phyloP scores from a whole-genome alignment of 2,329 filamentous ascomycete species.

The Penicillium janthinellum region DNA sequence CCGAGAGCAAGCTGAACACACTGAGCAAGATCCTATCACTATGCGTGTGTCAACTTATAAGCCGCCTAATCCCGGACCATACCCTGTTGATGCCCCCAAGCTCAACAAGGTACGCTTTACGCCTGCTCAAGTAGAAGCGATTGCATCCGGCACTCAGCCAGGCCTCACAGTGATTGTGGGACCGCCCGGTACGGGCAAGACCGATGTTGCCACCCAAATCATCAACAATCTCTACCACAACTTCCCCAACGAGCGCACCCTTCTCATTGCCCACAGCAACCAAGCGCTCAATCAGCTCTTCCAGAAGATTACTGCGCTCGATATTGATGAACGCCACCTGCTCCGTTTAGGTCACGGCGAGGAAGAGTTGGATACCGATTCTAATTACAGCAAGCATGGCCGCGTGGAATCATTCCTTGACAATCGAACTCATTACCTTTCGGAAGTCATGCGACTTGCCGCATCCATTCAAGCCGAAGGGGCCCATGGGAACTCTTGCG shows the following conservation, averaged over 20 bases:
- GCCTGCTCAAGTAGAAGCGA: constrained; percentile 85
- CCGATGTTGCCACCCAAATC: constrained; percentile 97
- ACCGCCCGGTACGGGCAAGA: constrained; percentile 95
- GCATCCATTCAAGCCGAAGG: constrained; percentile 83
- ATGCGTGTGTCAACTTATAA: constrained; percentile 88
- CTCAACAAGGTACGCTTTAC: constrained; percentile 86
- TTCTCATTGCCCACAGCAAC: constrained; percentile 95
- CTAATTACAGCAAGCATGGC: constrained; percentile 89
- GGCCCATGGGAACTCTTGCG: constrained; percentile 92
- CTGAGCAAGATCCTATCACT: constrained; percentile 64
- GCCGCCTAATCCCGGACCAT: constrained; percentile 84
- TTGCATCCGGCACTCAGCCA: constrained; percentile 90
- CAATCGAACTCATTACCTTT: constrained; percentile 74
- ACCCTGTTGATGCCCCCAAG: constrained; percentile 80
- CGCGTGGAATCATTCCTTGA: constrained; percentile 94
- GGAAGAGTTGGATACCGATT: constrained; percentile 84
- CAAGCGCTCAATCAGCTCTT: constrained; percentile 97
- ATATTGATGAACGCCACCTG: constrained; percentile 93
- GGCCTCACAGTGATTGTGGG: constrained; percentile 93
- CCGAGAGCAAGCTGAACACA: constrained; percentile 70
- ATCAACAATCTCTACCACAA: constrained; percentile 99
- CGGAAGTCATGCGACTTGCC: constrained; percentile 84
- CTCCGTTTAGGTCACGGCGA: constrained; percentile 92
- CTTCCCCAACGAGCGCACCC: constrained; percentile 86
- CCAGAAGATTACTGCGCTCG: constrained; percentile 92